These are phyloP conservation scores for Setaria italica DNA, from an alignment of 202 grass and related monocot genomes.

Conservation along the genomic window DNA sequence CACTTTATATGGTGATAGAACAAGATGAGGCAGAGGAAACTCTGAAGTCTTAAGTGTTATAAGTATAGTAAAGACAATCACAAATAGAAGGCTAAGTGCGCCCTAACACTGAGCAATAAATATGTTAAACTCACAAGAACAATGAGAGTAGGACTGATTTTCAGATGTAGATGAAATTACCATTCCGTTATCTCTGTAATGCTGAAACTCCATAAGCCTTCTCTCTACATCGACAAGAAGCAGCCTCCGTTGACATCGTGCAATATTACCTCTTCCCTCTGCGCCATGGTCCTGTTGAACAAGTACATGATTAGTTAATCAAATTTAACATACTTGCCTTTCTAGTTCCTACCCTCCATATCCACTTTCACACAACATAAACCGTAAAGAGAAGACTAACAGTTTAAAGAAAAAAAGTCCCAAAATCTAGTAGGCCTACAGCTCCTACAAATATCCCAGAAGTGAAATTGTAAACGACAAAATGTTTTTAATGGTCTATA, in stretches of 20 bases:
- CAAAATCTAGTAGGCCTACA: neutral
- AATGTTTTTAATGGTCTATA: neutral
- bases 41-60: neutral
- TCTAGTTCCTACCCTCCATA: constrained; percentile 30
- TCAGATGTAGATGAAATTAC: constrained; percentile 55
- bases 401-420: neutral
- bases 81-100: constrained; percentile 5
- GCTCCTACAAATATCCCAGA: constrained; percentile 20
- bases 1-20: constrained; percentile 5
- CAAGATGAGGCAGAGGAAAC: neutral
- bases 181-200: constrained; percentile 72
- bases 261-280: constrained; percentile 90
- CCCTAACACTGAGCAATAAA: neutral
- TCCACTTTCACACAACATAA: neutral
- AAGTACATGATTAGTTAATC: constrained; percentile 34
- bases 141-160: constrained; percentile 12
- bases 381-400: neutral
- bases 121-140: constrained; percentile 15
- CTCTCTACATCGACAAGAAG: constrained; percentile 86
- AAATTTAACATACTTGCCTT: constrained; percentile 15
- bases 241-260: constrained; percentile 81
- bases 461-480: constrained; percentile 30
- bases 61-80: constrained; percentile 14
- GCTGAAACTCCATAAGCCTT: constrained; percentile 82
- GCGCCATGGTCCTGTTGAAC: constrained; percentile 83